Evolutionary conservation across 176 grass and related monocot genomes (phyloP), one percentile per base, ranked within the genome.

Genomic region (Melocanna baccifera): DNA sequence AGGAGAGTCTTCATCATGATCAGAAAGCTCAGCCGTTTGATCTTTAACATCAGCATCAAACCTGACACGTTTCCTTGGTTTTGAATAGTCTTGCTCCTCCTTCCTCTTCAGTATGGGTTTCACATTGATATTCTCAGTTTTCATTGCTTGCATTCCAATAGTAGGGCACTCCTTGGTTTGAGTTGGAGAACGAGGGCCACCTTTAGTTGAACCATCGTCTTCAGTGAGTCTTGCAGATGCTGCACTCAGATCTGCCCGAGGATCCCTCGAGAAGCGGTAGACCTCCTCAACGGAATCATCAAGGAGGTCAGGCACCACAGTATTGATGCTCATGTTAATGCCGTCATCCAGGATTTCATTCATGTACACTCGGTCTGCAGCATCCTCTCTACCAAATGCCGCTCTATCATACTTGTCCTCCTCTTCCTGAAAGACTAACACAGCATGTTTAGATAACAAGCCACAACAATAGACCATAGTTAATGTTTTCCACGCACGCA

Each of bases 31-130:
- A 13, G 80, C 12, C 9, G 43, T 40, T 63, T 65, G 84, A 62
- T 92, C 89, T 78, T 89, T 86, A 43, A 91, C 88, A 76, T 83
- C 77, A 70, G 90, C 80, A 84, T 90, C 90, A 36, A 99, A 99
- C 81, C 92, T 75, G 57, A 99, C 97, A 76, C 90, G 91, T 67
- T 99, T 99, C 71, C 89, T 99, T 78, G 93, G 97, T 75, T 94
- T 99, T 45, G 69, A 64, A 47, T 94, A 84, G 0, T 72, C 81
- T 59, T 89, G 91, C 50, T 80, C 72, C 77, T 90, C 89, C 79
- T 93, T 96, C 75, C 93, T 94, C 88, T 99, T 99, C 34, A 99
- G 90, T 78, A 99, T 99, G 67, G 97, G 90, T 72, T 94, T 99
- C 68, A 96, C 59, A 18, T 87, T 85, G 71, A 61, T 34, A 83